phyloP scores from a whole-genome alignment of 2,329 filamentous ascomycete species.

The Ceratocystis huliohia region DNA sequence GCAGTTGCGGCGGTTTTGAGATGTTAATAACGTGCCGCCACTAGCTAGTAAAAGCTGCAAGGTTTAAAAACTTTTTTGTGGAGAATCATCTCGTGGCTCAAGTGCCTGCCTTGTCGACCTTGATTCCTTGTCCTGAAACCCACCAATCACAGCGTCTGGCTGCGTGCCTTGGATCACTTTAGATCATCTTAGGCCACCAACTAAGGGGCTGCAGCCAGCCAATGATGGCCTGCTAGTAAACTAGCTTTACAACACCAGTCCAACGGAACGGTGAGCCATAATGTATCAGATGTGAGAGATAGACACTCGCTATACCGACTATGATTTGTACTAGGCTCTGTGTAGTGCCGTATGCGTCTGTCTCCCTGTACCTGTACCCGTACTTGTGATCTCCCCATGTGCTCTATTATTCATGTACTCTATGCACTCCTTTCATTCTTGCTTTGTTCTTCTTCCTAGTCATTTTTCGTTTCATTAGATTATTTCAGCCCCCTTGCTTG shows the following conservation, averaged over 20 bases:
- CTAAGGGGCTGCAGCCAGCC: not conserved
- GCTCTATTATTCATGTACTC: not conserved
- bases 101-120: conserved; percentile 8
- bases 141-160: not conserved
- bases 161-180: not conserved
- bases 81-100: conserved; percentile 8
- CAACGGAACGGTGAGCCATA: not conserved
- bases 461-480: not conserved
- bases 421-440: not conserved
- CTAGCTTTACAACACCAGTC: not conserved
- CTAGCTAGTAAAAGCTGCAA: not conserved
- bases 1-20: not conserved
- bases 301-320: not conserved
- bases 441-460: conserved; percentile 1
- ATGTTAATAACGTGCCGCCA: not conserved
- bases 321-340: not conserved
- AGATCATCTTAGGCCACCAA: not conserved
- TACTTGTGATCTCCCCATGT: not conserved
- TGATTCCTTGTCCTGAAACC: not conserved
- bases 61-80: conserved; percentile 14
- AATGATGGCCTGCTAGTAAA: not conserved
- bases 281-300: not conserved
- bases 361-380: not conserved
- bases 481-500: not conserved
- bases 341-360: no score